Base-by-base conservation (phyloP, 2,329 filamentous ascomycete genomes). In the Pestalotiopsis sp. region DNA sequence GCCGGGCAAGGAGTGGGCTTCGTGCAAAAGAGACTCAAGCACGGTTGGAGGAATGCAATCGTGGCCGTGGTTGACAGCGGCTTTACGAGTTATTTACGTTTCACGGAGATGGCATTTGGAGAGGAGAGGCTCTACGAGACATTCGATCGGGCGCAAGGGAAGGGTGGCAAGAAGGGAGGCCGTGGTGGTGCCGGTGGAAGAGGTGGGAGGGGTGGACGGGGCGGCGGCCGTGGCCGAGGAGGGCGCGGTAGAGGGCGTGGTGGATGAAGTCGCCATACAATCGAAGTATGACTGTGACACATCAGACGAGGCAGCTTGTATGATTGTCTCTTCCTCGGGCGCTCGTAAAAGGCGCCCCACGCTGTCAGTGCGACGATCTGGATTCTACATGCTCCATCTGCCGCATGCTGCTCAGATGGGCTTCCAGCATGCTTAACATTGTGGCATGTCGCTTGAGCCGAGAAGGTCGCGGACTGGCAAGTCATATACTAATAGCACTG, bases 21-120 rank as follows among this genome's bases (percentile, higher is more conserved):
- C 36, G 80, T 95, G 72, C 96, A 97, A 77, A 88, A 91, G 75
- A 90, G 93, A 69, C 82, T 98, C 71, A 95, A 94, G 80, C 90
- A 97, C 75, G 96, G 94, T 1, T 90, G 92, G 78, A 88, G 93
- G 72, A 96, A 93, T 79, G 92, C 96, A 40, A 84, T 98, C 41
- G 79, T 99, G 27, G 96, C 95, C 0, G 88, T 98, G 2, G 94
- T 98, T 41, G 96, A 98, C 78, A 89, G 94, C 71, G 96, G 96
- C 0, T 86, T 98, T 25, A 92, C 95, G 60, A 98, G 95, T 78
- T 98, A 95, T 78, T 84, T 98, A 75, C 85, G 93, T 27, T 86
- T 98, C 69, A 90, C 88, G 1, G 94, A 98, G 82, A 90, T 90
- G 12, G 91, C 91, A 0, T 98, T 98, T 80, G 91, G 86, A 0